phyloP scores from a whole-genome alignment of 306 rosid genomes.

The Malus sylvestris region DNA sequence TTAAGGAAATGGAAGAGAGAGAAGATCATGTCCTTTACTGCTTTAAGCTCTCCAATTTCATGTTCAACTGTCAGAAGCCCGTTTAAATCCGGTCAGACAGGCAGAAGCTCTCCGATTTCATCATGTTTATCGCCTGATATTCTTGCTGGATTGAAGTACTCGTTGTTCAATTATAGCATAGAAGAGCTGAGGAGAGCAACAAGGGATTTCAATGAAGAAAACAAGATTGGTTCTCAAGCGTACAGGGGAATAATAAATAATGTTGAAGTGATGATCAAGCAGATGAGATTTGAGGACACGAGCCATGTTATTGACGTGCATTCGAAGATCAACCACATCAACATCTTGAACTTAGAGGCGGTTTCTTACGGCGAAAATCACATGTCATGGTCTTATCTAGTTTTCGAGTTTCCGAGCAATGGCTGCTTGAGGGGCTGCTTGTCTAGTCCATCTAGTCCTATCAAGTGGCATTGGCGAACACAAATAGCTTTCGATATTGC shows the following conservation, averaged over 20 bases:
- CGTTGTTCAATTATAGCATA: slow-evolving; percentile 41
- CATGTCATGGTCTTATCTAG: slow-evolving; percentile 44
- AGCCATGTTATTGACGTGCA: slow-evolving; percentile 49
- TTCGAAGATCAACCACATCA: slow-evolving; percentile 60
- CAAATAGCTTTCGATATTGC: slow-evolving; percentile 66
- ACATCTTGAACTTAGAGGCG: slow-evolving; percentile 53
- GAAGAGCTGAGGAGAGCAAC: slow-evolving; percentile 48
- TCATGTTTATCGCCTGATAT: slow-evolving; percentile 54
- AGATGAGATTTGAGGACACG: slow-evolving; percentile 44
- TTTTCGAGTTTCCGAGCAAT: slow-evolving; percentile 56
- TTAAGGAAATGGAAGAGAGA: slow-evolving; percentile 29
- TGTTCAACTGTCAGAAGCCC: slow-evolving; percentile 31
- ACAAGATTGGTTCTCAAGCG: slow-evolving; percentile 28
- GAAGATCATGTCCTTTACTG: slow-evolving; percentile 21
- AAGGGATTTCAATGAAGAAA: slow-evolving; percentile 44
- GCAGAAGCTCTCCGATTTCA: slow-evolving; percentile 25
- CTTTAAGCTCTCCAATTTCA: slow-evolving; percentile 25
- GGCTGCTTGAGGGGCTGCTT: slow-evolving; percentile 54
- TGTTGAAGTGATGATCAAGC: slow-evolving; percentile 52
- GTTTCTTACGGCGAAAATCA: slow-evolving; percentile 47
- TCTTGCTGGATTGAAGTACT: slow-evolving; percentile 54
- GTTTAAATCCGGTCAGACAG: slow-evolving; percentile 6
- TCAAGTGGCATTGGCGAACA: slow-evolving; percentile 39
- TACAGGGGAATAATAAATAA: slow-evolving; percentile 37
- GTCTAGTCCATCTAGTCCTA: slow-evolving; percentile 24